A percentile compares a stretch with the other conserved stretches of the same genome.
phyloP scores from a whole-genome alignment of 345 rosid species.

The Lepidium africanum region DNA sequence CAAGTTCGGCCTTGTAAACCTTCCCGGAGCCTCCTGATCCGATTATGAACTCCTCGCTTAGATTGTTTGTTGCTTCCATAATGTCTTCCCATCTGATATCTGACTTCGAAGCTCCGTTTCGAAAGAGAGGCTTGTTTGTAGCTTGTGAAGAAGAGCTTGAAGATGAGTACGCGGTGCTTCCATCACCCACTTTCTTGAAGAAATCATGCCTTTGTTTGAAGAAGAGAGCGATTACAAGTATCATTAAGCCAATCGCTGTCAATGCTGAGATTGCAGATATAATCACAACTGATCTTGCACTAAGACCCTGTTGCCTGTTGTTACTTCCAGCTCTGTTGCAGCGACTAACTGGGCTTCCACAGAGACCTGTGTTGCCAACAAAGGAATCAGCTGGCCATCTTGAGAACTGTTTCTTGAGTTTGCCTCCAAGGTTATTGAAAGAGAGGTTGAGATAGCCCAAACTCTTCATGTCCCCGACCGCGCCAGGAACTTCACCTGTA shows the following conservation, averaged over 20 bases:
- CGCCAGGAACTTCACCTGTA: slow-evolving; percentile 57
- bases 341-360: slow-evolving; percentile 61
- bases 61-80: slow-evolving; percentile 69
- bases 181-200: slow-evolving; percentile 33
- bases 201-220: slow-evolving; percentile 44
- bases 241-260: slow-evolving; percentile 58
- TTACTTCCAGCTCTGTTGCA: slow-evolving; percentile 28
- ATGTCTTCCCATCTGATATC: slow-evolving; percentile 79
- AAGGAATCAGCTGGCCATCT: slow-evolving; percentile 80
- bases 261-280: slow-evolving; percentile 61
- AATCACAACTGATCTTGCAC: slow-evolving; percentile 38
- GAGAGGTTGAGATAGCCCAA: slow-evolving; percentile 75
- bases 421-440: slow-evolving; percentile 62
- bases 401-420: slow-evolving; percentile 57
- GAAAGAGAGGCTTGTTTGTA: slow-evolving; percentile 54
- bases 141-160: slow-evolving; percentile 55
- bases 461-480: slow-evolving; percentile 64
- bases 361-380: slow-evolving; percentile 58
- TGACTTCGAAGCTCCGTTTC: slow-evolving; percentile 45
- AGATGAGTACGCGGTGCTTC: slow-evolving; percentile 47
- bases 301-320: slow-evolving; percentile 36
- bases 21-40: slow-evolving; percentile 97
- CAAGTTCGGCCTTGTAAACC: slow-evolving; percentile 64
- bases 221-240: slow-evolving; percentile 40
- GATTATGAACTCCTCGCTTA: slow-evolving; percentile 71